These are phyloP conservation scores for Tylopilus sp. DNA, from an alignment of 768 basidiomycete species.

Conservation along the genomic window DNA sequence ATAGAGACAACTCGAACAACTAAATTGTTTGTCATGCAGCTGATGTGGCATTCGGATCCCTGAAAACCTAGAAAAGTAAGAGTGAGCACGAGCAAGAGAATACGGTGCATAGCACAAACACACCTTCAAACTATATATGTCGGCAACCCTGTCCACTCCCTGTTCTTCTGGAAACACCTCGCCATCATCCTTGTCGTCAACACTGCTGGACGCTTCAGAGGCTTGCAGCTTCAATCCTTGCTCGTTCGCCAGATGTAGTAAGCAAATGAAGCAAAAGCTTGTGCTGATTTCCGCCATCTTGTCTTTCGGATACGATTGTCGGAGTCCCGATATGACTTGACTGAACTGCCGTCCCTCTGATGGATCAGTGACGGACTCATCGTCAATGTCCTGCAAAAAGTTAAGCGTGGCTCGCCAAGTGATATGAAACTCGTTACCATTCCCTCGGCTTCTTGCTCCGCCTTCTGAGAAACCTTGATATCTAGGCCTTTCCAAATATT, in stretches of 20 bases:
- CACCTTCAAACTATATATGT: constrained; percentile 78
- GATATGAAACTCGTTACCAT: constrained; percentile 47
- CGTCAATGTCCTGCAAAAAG: constrained; percentile 50
- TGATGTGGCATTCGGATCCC: constrained; percentile 37
- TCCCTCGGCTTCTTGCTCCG: constrained; percentile 40
- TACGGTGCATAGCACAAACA: constrained; percentile 9
- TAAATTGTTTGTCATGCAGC: constrained; percentile 26
- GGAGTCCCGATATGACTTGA: constrained; percentile 78
- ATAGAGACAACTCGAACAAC: constrained; percentile 3
- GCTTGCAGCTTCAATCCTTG: constrained; percentile 84
- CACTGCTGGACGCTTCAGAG: constrained; percentile 34
- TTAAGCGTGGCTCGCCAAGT: neutral
- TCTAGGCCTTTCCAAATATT: constrained; percentile 95
- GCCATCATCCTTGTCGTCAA: constrained; percentile 33
- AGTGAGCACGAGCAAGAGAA: neutral
- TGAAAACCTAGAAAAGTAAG: constrained; percentile 36
- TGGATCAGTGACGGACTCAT: constrained; percentile 54
- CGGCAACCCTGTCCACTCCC: constrained; percentile 51
- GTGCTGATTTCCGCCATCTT: constrained; percentile 99
- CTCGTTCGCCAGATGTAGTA: constrained; percentile 95
- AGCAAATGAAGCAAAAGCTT: constrained; percentile 98
- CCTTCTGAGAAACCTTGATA: constrained; percentile 51
- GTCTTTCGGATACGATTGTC: constrained; percentile 80
- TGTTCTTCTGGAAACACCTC: constrained; percentile 34
- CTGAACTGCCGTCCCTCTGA: constrained; percentile 67